Base-by-base conservation (phyloP, 345 rosid genomes). In the Melaleuca alternifolia region DNA sequence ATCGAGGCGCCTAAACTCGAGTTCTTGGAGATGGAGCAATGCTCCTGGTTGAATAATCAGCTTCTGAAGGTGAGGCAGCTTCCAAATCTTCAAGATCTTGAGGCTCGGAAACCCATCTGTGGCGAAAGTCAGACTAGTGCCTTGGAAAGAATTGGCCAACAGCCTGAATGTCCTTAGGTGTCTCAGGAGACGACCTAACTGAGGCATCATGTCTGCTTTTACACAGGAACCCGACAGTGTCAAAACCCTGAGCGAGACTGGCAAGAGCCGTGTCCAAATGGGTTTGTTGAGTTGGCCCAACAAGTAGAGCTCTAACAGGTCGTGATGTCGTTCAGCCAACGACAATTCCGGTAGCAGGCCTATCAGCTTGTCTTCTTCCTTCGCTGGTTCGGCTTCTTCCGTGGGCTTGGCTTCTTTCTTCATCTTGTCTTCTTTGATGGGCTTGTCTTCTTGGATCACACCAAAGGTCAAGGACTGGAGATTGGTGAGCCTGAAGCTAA, bases 51-150 rank as follows among this genome's bases (percentile, higher is more conserved):
- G 2, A 3, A 62, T 62, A 7, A 0, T 62, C 75, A 62, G 10
- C 10, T 7, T 0, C 2, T 3, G 2, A 15, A 62, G 21, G 5
- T 28, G 8, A 14, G 75, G 75, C 1, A 28, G 0, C 37, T 0
- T 28, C 75, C 75, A 62, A 28, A 62, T 62, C 75, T 28, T 62
- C 41, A 28, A 28, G 75, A 28, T 14, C 41, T 2, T 1, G 75
- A 62, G 1, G 41, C 41, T 62, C 0, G 41, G 75, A 15, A 62
- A 62, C 10, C 21, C 75, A 28, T 14, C 41, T 28, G 7, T 7
- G 75, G 13, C 2, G 37, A 61, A 28, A 9, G 0, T 61, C 75
- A 61, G 3, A 6, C 75, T 61, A 2, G 3, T 6, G 75, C 75
- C 20, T 1, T 6, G 2, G 41, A 62, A 62, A 62, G 75, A 62